These are phyloP conservation scores for Bisporella sp. DNA, from an alignment of 2,329 filamentous ascomycete genomes.

Conservation along the genomic window DNA sequence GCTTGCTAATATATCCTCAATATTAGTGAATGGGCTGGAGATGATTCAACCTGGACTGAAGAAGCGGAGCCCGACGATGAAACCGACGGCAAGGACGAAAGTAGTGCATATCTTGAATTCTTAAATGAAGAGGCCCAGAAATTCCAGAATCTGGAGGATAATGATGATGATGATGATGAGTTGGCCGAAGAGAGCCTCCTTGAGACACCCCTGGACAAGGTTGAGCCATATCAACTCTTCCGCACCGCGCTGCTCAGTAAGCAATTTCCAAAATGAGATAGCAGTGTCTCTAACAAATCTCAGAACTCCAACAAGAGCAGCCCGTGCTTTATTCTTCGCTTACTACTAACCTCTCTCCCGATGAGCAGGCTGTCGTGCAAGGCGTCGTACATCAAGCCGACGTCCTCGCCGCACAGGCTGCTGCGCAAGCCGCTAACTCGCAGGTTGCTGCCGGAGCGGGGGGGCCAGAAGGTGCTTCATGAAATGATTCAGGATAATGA, in stretches of 20 bases:
- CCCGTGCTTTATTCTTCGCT: constrained; percentile 81
- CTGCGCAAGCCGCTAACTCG: constrained; percentile 15
- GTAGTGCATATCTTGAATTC: constrained; percentile 91
- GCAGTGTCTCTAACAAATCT: constrained; percentile 7
- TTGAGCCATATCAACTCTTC: constrained; percentile 92
- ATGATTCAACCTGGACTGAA: constrained; percentile 72
- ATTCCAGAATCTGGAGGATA: constrained; percentile 62
- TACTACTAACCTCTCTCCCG: constrained; percentile 68
- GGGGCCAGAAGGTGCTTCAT: no score
- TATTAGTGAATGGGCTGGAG: constrained; percentile 68
- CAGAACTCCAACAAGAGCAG: constrained; percentile 84
- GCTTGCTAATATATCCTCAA: neutral
- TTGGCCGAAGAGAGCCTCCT: constrained; percentile 89
- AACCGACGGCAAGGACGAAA: constrained; percentile 76
- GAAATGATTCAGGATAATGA: no score
- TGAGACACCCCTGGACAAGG: constrained; percentile 89
- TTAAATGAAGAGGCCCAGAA: constrained; percentile 89
- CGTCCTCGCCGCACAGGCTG: constrained; percentile 3
- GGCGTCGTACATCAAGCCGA: constrained; percentile 47
- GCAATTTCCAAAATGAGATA: constrained; percentile 25
- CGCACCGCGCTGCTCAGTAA: constrained; percentile 74
- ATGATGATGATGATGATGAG: constrained; percentile 77
- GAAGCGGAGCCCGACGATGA: constrained; percentile 49
- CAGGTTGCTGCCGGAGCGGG: no score
- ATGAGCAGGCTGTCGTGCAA: constrained; percentile 78